These are phyloP conservation scores for Liquidambar formosana DNA, from an alignment of 164 flowering plant genomes.

Conservation along the genomic window DNA sequence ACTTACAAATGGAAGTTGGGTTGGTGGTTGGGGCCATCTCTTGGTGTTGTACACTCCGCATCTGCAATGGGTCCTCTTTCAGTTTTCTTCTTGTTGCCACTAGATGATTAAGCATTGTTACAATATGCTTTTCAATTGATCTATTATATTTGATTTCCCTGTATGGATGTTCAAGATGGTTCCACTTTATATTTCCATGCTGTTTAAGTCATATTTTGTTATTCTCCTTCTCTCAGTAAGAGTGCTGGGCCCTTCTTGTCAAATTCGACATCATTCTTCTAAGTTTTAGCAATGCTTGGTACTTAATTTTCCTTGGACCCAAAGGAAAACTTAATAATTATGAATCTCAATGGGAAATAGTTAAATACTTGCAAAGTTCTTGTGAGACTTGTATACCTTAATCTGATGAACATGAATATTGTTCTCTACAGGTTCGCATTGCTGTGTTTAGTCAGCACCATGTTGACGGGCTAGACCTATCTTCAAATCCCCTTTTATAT, in stretches of 20 bases:
- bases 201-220: background rate
- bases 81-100: background rate
- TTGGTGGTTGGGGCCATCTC: background rate
- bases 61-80: background rate
- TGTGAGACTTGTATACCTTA: background rate
- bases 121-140: too few species aligned
- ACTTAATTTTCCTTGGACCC: background rate
- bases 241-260: background rate
- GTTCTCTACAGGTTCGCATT: slow-evolving; percentile 79
- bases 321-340: slow-evolving; percentile 1
- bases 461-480: slow-evolving; percentile 92
- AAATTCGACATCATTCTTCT: background rate
- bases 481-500: slow-evolving; percentile 94
- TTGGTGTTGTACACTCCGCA: too few species aligned
- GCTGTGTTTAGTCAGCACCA: slow-evolving; percentile 99
- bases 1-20: background rate
- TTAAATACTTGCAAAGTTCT: background rate
- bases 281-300: too few species aligned
- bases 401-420: slow-evolving; percentile 8
- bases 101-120: too few species aligned
- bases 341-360: background rate
- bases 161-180: background rate
- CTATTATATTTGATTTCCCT: background rate
- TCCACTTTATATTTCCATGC: background rate
- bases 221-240: background rate